These are phyloP conservation scores for Ceriops tagal DNA, from an alignment of 345 rosid species.

Conservation along the genomic window DNA sequence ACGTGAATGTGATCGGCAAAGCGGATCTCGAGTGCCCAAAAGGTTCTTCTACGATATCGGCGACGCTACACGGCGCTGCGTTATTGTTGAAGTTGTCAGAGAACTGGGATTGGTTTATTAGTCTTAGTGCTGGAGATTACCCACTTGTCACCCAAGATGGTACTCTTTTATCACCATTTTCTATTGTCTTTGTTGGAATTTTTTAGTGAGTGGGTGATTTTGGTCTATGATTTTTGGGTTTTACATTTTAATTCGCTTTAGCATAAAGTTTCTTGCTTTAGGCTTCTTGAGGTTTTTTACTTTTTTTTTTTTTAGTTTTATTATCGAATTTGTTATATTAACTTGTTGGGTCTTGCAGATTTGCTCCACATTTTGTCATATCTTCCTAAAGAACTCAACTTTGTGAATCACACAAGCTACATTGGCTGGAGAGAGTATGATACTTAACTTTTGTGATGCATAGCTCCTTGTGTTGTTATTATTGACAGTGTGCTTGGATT, in stretches of 20 bases:
- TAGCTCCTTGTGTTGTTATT: neutral
- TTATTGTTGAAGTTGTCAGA: slow-evolving; percentile 61
- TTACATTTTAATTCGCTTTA: neutral
- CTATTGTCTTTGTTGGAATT: neutral
- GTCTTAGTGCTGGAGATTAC: slow-evolving; percentile 66
- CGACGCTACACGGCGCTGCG: slow-evolving; percentile 85
- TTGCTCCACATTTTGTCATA: slow-evolving; percentile 87
- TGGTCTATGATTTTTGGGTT: neutral
- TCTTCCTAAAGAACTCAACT: slow-evolving; percentile 76
- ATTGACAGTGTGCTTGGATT: neutral
- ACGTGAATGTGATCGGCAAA: slow-evolving; percentile 77
- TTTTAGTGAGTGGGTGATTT: neutral
- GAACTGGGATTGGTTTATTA: slow-evolving; percentile 89
- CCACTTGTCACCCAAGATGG: slow-evolving; percentile 97
- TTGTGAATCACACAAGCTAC: slow-evolving; percentile 77
- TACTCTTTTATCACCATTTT: slow-evolving; percentile 19
- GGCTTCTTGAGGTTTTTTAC: neutral
- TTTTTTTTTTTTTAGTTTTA: neutral
- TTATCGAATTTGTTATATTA: neutral
- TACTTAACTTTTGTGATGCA: slow-evolving; percentile 6
- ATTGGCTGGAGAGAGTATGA: slow-evolving; percentile 97
- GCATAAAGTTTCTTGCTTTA: no score
- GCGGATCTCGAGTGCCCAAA: slow-evolving; percentile 67
- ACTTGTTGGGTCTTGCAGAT: slow-evolving; percentile 51
- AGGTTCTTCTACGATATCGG: slow-evolving; percentile 82